Conservation (phyloP, 495 filamentous ascomycete species). For the Penicillium steckii region DNA sequence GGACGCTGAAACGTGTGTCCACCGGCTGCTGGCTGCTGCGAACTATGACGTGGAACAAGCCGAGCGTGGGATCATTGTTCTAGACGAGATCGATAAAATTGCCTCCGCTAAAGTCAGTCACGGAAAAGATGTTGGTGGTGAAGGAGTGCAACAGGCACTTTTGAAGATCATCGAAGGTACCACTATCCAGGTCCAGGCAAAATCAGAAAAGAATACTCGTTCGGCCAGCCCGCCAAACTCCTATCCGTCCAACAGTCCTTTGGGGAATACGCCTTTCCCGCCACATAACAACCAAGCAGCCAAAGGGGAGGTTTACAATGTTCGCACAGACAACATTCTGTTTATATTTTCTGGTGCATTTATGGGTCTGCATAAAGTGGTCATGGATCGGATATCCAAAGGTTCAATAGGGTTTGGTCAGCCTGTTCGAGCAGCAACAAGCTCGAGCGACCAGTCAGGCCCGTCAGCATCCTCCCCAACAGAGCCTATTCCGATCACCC, state of each 20-base stretch:
- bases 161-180: conserved; percentile 96
- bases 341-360: conserved; percentile 97
- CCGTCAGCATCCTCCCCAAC: conserved; percentile 27
- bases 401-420: conserved; percentile 93
- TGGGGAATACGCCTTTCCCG: conserved; percentile 43
- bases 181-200: conserved; percentile 79
- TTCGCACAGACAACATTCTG: conserved; percentile 93
- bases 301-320: conserved; percentile 84
- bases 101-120: conserved; percentile 67
- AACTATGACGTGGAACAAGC: conserved; percentile 85
- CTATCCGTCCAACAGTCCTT: conserved; percentile 50
- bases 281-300: conserved; percentile 37
- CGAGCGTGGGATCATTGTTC: conserved; percentile 89
- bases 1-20: conserved; percentile 90
- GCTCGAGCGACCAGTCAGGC: conserved; percentile 19
- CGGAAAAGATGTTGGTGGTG: conserved; percentile 83
- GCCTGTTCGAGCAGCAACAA: conserved; percentile 57
- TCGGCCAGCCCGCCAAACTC: conserved; percentile 40
- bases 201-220: conserved; percentile 66
- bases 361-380: conserved; percentile 84
- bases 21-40: conserved; percentile 82
- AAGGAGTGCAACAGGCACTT: conserved; percentile 94
- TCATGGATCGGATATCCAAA: conserved; percentile 80
- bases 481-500: conserved; percentile 46
- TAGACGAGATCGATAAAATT: conserved; percentile 97